These are phyloP conservation scores for Trichoderma erinaceum DNA, from an alignment of 495 filamentous ascomycete genomes.

Conservation along the genomic window DNA sequence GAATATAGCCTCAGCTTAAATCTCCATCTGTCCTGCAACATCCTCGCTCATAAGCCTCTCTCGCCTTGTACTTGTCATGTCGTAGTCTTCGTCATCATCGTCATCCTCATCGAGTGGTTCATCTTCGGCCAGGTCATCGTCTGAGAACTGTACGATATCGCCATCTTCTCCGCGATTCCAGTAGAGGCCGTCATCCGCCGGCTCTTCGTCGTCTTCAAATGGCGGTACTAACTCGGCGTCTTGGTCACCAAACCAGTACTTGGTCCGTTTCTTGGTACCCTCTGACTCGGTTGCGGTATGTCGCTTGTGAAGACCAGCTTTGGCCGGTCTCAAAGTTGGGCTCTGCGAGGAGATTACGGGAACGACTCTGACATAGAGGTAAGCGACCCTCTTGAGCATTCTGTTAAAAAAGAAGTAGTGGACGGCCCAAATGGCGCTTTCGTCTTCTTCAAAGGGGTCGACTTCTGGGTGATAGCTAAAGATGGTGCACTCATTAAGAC, in stretches of 20 bases:
- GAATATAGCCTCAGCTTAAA: background rate
- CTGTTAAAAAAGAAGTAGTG: conserved; percentile 99
- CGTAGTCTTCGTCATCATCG: conserved; percentile 21
- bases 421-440: conserved; percentile 86
- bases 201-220: conserved; percentile 42
- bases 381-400: conserved; percentile 84
- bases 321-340: conserved; percentile 33
- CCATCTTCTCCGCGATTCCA: conserved; percentile 49
- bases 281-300: conserved; percentile 19
- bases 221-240: conserved; percentile 35
- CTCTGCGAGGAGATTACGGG: conserved; percentile 74
- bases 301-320: conserved; percentile 14
- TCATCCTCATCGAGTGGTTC: conserved; percentile 23
- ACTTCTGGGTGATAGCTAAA: conserved; percentile 84
- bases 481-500: conserved; percentile 70
- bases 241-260: conserved; percentile 74
- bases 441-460: conserved; percentile 79
- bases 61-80: conserved; percentile 18
- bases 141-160: conserved; percentile 25
- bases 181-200: conserved; percentile 31
- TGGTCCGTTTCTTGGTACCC: conserved; percentile 63
- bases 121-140: conserved; percentile 19
- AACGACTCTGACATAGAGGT: conserved; percentile 81
- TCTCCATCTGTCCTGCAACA: conserved; percentile 16
- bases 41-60: conserved; percentile 17